These are phyloP conservation scores for Talaromyces sp. DNA, from an alignment of 2,329 filamentous ascomycete species.

Conservation along the genomic window DNA sequence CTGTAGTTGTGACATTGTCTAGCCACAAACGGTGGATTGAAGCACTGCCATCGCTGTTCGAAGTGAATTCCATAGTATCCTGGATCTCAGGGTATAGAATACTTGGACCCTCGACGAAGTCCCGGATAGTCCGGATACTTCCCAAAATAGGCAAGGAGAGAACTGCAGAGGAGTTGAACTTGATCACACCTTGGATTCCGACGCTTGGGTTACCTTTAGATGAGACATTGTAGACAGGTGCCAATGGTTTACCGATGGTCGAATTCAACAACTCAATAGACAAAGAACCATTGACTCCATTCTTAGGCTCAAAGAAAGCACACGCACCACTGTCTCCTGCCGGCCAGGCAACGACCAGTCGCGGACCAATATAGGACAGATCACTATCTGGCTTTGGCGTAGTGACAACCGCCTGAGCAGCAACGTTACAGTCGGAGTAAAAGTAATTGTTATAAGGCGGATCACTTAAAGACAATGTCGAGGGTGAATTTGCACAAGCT, in stretches of 20 bases:
- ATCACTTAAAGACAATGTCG: constrained; percentile 44
- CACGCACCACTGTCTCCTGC: constrained; percentile 65
- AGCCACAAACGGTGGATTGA: constrained; percentile 61
- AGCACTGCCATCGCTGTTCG: constrained; percentile 49
- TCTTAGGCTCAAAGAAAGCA: constrained; percentile 59
- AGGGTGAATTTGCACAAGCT: constrained; percentile 12
- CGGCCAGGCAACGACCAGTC: constrained; percentile 67
- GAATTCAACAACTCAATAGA: constrained; percentile 57
- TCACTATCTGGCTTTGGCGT: constrained; percentile 59
- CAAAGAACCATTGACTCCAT: constrained; percentile 57
- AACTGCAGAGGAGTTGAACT: constrained; percentile 61
- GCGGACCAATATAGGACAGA: constrained; percentile 58
- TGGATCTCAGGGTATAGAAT: constrained; percentile 58
- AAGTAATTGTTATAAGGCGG: constrained; percentile 67
- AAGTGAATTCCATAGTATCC: constrained; percentile 51
- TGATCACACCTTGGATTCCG: constrained; percentile 57
- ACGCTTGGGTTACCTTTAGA: constrained; percentile 44
- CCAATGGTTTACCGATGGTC: constrained; percentile 45
- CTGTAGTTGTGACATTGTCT: constrained; percentile 62
- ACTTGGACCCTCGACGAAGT: constrained; percentile 63
- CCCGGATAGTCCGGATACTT: constrained; percentile 64
- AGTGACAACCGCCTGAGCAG: constrained; percentile 63
- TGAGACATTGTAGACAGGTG: constrained; percentile 46
- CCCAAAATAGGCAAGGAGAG: constrained; percentile 62
- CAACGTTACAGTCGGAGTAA: constrained; percentile 64